phyloP scores from a whole-genome alignment of 352 stramenopile genomes.

The Plasmopara viticola region DNA sequence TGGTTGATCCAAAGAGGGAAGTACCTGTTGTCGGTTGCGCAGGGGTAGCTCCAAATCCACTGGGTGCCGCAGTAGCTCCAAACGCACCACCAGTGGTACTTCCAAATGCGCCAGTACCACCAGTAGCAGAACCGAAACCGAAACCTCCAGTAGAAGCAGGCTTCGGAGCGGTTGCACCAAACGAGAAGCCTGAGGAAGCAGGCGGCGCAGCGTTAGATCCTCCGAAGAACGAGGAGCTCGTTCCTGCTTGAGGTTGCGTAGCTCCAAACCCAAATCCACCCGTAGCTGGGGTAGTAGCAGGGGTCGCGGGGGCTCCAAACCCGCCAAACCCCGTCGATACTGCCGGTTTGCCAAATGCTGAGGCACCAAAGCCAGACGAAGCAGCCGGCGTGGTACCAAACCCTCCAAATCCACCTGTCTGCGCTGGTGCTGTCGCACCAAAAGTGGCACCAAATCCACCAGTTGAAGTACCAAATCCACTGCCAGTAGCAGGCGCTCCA shows the following conservation, averaged over 20 bases:
- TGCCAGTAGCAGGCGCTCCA: constrained; percentile 22
- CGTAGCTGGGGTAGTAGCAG: constrained; percentile 26
- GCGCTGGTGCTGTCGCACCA: constrained; percentile 29
- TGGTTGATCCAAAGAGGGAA: constrained; percentile 39
- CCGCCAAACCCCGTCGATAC: constrained; percentile 30
- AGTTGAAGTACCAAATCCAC: constrained; percentile 36
- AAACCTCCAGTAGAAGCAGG: constrained; percentile 31
- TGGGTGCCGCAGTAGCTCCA: constrained; percentile 24
- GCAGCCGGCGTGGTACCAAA: constrained; percentile 38
- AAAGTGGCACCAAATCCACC: constrained; percentile 51
- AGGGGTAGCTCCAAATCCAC: constrained; percentile 32
- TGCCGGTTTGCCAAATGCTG: constrained; percentile 42
- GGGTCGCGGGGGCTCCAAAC: constrained; percentile 27
- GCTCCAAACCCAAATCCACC: constrained; percentile 38
- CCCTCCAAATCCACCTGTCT: constrained; percentile 41
- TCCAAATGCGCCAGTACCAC: constrained; percentile 29
- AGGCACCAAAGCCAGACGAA: constrained; percentile 35
- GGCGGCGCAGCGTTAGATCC: constrained; percentile 21
- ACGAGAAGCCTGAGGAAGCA: constrained; percentile 35
- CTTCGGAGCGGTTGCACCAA: constrained; percentile 29
- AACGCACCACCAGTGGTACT: constrained; percentile 28
- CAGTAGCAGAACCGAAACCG: constrained; percentile 32
- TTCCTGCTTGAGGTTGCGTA: constrained; percentile 24
- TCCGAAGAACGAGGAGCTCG: constrained; percentile 40
- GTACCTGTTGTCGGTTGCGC: constrained; percentile 26